phyloP scores from a whole-genome alignment of 208 protist species.

The Trypanosoma mega region DNA sequence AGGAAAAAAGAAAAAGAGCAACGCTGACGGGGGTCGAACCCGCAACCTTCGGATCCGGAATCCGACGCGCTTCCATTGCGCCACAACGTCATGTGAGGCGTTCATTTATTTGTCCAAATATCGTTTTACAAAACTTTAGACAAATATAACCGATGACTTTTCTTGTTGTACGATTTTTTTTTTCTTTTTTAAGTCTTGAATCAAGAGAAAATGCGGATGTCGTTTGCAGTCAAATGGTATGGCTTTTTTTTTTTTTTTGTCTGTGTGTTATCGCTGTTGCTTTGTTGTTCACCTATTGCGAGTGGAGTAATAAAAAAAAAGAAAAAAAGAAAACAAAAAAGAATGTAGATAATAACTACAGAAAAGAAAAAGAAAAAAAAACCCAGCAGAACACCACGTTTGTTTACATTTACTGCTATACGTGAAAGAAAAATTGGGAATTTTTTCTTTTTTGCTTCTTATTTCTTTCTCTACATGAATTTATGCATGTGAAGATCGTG shows the following conservation, averaged over 20 bases:
- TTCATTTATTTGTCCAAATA: background rate
- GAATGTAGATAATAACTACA: background rate
- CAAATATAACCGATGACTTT: no score
- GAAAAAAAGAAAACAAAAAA: background rate
- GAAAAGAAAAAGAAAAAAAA: background rate
- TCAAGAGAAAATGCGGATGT: background rate
- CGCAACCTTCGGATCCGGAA: constrained; percentile 1
- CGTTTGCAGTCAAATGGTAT: background rate
- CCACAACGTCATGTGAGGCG: background rate
- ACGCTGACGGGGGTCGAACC: background rate
- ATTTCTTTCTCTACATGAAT: no score
- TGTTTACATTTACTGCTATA: no score
- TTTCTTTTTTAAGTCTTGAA: background rate
- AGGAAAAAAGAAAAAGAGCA: background rate
- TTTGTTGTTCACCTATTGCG: background rate
- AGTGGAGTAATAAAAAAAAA: background rate
- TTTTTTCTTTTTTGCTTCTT: no score
- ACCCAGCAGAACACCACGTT: background rate
- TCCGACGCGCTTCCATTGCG: background rate
- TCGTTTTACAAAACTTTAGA: no score
- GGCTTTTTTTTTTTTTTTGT: background rate
- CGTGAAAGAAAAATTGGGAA: no score
- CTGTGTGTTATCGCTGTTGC: constrained; percentile 1
- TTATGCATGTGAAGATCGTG: no score
- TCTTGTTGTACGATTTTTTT: no score